These are phyloP conservation scores for Drosera spatulata DNA, from an alignment of 179 eudicot genomes.

Conservation along the genomic window DNA sequence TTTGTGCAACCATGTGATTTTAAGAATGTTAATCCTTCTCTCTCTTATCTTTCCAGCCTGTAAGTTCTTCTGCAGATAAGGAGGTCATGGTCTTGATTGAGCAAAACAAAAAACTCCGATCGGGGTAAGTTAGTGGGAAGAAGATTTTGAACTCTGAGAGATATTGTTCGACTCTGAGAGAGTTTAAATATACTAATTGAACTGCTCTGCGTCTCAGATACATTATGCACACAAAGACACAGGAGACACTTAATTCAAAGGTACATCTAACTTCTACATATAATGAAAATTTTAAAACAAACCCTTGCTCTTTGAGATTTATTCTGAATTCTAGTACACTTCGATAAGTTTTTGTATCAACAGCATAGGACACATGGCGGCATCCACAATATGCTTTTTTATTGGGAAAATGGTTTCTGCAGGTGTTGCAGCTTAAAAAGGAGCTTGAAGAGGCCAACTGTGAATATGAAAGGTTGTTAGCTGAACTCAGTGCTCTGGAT, in stretches of 20 bases:
- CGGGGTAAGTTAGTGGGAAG: conserved; percentile 31
- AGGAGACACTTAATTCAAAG: conserved; percentile 45
- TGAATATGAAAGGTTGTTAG: conserved; percentile 40
- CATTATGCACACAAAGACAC: conserved; percentile 36
- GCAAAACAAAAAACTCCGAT: conserved; percentile 43
- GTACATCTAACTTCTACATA: conserved; percentile 20
- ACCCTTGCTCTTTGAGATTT: not conserved
- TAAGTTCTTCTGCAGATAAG: conserved; percentile 15
- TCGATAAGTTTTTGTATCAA: not conserved
- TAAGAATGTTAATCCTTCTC: no score
- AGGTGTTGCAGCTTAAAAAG: conserved; percentile 32
- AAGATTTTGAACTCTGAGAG: not conserved
- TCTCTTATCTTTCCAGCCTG: conserved; percentile 34
- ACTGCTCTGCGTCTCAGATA: conserved; percentile 37
- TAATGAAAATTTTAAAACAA: no score
- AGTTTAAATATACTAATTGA: conserved; percentile 1
- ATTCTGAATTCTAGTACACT: not conserved
- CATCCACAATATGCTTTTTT: not conserved
- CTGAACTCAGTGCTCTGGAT: conserved; percentile 39
- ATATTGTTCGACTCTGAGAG: not conserved
- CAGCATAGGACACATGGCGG: not conserved
- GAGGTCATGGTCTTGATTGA: conserved; percentile 23
- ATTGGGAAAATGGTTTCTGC: conserved; percentile 20
- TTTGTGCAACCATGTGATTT: no score
- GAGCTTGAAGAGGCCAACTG: conserved; percentile 37